Conservation (phyloP, 106 monocot species). For the Gastrodia elata region DNA sequence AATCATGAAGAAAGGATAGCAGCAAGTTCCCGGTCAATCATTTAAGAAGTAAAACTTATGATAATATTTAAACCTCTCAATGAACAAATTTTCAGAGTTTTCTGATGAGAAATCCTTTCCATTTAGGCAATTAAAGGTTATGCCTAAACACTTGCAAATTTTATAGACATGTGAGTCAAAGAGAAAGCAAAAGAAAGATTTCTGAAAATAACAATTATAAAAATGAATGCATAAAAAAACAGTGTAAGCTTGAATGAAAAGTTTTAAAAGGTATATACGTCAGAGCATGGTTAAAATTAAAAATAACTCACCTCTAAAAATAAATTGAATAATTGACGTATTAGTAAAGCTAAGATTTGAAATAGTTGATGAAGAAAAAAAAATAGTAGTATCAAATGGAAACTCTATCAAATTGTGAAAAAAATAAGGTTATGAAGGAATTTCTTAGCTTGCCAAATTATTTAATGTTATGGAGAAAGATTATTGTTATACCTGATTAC, state of each 20-base stretch:
- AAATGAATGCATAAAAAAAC: neutral
- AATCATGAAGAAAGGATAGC: neutral
- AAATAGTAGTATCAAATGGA: too few species aligned
- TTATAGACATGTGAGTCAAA: neutral
- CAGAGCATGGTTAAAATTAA: neutral
- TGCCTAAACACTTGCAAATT: neutral
- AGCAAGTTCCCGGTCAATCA: neutral
- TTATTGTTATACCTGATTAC: too few species aligned
- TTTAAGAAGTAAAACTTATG: slow-evolving; percentile 2
- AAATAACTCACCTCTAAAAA: neutral
- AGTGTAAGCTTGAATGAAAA: too few species aligned
- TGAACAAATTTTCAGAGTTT: neutral
- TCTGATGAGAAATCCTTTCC: neutral
- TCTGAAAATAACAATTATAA: neutral
- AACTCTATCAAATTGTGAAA: too few species aligned
- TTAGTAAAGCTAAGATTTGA: too few species aligned
- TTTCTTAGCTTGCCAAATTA: too few species aligned
- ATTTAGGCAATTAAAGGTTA: neutral
- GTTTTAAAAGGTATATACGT: neutral
- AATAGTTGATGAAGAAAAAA: too few species aligned
- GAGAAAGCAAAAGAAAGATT: neutral
- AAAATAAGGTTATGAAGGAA: too few species aligned
- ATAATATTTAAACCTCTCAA: neutral
- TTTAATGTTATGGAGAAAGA: too few species aligned
- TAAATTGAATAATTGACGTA: too few species aligned